phyloP scores from a whole-genome alignment of 257 asterid species.

The Penstemon davidsonii region DNA sequence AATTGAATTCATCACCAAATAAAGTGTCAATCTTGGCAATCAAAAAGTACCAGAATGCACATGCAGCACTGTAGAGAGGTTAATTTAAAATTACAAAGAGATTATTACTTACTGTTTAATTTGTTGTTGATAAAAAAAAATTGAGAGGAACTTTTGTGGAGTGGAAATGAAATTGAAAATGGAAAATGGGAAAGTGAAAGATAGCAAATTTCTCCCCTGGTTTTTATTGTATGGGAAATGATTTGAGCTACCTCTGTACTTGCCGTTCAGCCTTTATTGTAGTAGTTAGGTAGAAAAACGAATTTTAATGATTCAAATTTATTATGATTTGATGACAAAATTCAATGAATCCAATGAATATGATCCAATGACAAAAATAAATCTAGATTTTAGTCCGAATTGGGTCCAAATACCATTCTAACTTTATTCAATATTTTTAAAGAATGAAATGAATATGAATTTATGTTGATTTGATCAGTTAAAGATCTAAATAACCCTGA shows the following conservation, averaged over 20 bases:
- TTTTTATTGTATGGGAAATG: not conserved
- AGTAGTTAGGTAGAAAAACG: not conserved
- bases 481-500: too few species aligned
- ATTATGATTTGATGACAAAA: not conserved
- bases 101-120: slow-evolving; percentile 14
- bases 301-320: not conserved
- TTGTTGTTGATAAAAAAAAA: too few species aligned
- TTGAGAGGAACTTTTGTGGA: not conserved
- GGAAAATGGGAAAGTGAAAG: not conserved
- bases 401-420: not conserved
- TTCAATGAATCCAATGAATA: not conserved
- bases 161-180: not conserved
- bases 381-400: not conserved
- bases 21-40: too few species aligned
- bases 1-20: not conserved
- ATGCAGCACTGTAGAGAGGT: not conserved
- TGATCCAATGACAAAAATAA: not conserved
- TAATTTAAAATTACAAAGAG: not conserved
- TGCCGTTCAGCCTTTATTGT: not conserved
- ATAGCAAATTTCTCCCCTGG: too few species aligned
- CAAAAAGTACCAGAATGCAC: not conserved
- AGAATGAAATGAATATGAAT: too few species aligned
- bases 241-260: slow-evolving; percentile 5
- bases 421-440: too few species aligned
- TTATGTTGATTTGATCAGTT: too few species aligned